A percentile compares a stretch with the other conserved stretches of the same genome.
Conservation (phyloP, 441 rosid genomes). For the Mallotus repandus region DNA sequence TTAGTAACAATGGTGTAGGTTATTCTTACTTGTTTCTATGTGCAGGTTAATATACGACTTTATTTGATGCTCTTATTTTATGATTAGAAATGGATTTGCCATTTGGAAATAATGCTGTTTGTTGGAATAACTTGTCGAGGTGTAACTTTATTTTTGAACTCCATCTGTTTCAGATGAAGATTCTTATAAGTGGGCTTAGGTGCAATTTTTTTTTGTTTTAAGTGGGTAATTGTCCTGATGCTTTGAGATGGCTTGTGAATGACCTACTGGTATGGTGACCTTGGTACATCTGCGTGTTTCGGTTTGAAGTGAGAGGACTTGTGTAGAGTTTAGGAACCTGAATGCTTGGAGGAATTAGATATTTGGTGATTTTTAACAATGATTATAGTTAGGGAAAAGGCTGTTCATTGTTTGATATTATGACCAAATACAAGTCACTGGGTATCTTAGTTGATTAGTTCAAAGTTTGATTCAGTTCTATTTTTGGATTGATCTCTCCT, state of each 20-base stretch:
- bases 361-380: slow-evolving; percentile 1
- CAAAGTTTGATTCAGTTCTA: slow-evolving; percentile 2
- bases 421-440: not conserved
- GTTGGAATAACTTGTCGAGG: not conserved
- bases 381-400: not conserved
- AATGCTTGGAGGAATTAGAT: not conserved
- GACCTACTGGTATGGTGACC: not conserved
- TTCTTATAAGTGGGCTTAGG: not conserved
- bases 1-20: not conserved
- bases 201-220: not conserved
- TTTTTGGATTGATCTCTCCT: slow-evolving; percentile 4
- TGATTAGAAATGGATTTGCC: not conserved
- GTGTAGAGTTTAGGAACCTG: not conserved
- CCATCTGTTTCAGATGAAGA: not conserved
- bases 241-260: not conserved
- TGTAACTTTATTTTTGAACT: not conserved
- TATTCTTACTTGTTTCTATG: not conserved
- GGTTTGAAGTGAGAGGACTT: not conserved
- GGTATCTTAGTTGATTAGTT: slow-evolving; percentile 2
- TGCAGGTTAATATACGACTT: no score
- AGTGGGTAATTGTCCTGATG: not conserved
- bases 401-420: not conserved
- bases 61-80: not conserved
- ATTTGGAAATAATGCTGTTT: not conserved
- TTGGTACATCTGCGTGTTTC: not conserved